Conservation (phyloP, 163 green algal species). For the Scenedesmus sp. region DNA sequence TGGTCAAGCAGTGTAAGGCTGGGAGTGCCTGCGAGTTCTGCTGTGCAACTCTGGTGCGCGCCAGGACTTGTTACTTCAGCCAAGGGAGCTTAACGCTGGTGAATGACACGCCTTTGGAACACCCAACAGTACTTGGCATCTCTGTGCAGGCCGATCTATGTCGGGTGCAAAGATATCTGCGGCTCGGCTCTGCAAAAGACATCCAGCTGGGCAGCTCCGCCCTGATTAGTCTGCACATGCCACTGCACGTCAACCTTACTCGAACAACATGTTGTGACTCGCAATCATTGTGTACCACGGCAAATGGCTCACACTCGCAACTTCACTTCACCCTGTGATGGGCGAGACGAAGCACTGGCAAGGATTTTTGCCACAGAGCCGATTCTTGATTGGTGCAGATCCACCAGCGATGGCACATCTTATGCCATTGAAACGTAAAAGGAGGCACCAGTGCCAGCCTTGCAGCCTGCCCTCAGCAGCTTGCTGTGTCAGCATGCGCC, state of each 20-base stretch:
- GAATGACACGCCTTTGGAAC: not conserved
- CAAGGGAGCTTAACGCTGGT: not conserved
- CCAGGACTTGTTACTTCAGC: not conserved
- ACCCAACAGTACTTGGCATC: not conserved
- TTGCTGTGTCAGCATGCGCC: too few relatives aligned
- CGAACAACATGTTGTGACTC: too few relatives aligned
- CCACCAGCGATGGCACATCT: too few relatives aligned
- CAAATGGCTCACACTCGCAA: not conserved
- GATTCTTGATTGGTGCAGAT: too few relatives aligned
- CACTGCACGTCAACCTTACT: too few relatives aligned
- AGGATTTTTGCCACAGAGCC: too few relatives aligned
- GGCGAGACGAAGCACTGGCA: too few relatives aligned
- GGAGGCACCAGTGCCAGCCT: not conserved
- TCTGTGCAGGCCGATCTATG: not conserved
- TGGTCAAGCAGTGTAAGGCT: not conserved
- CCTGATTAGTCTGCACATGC: not conserved
- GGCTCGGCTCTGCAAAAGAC: not conserved
- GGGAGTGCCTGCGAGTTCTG: not conserved
- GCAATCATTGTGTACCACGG: not conserved
- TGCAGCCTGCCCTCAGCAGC: too few relatives aligned
- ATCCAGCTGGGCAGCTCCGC: not conserved
- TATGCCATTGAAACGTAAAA: not conserved
- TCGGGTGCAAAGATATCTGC: not conserved
- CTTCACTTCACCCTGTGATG: not conserved
- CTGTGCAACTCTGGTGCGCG: not conserved